phyloP scores from a whole-genome alignment of 805 yeast species.

The Wickerhamomyces strasburgensis region DNA sequence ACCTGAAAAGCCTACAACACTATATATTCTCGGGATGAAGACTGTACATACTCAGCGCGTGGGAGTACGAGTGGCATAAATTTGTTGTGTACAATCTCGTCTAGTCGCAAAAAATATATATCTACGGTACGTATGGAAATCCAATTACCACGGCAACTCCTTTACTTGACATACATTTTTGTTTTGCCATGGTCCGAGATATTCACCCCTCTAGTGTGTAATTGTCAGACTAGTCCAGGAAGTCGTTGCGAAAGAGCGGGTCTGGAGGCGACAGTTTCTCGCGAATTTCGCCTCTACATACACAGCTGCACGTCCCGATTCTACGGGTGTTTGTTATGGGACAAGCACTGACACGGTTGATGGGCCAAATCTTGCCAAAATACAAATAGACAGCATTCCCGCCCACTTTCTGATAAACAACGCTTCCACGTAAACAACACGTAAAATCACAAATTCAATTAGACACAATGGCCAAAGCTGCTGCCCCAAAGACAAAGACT shows the following conservation, averaged over 20 bases:
- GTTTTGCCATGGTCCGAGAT: slow-evolving; percentile 1
- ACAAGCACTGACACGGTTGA: neutral
- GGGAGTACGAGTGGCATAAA: too few species aligned
- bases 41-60: too few species aligned
- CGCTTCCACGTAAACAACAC: slow-evolving; percentile 1
- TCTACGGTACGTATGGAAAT: too few species aligned
- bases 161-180: neutral
- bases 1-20: too few species aligned
- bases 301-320: neutral
- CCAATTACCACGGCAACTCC: too few species aligned
- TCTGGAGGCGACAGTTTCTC: neutral
- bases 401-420: slow-evolving; percentile 1
- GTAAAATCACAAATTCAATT: neutral
- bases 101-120: too few species aligned
- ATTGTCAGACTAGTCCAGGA: slow-evolving; percentile 1
- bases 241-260: neutral
- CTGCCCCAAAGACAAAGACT: slow-evolving; percentile 13
- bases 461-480: slow-evolving; percentile 21
- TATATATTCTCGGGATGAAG: too few species aligned
- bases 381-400: slow-evolving; percentile 14
- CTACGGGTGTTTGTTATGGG: neutral
- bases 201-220: slow-evolving; percentile 5
- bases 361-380: slow-evolving; percentile 11
- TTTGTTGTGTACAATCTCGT: too few species aligned
- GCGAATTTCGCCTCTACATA: neutral